Evolutionary conservation across 2,329 filamentous ascomycete genomes (phyloP), one percentile per base, ranked within the genome.

Genomic region (Talaromyces amestolkiae): DNA sequence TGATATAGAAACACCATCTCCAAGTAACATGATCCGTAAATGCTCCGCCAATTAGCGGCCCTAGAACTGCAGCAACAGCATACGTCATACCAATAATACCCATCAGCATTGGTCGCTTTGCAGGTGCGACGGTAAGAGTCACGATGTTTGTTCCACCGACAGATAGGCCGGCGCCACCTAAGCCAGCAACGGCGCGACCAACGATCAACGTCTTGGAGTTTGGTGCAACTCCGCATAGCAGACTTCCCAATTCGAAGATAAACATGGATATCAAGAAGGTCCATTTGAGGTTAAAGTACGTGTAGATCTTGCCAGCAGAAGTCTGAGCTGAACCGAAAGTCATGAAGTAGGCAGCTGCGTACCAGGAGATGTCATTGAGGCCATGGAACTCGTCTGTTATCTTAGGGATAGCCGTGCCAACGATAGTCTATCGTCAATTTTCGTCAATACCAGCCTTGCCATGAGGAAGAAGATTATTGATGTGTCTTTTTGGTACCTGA

Each of bases 1-100:
- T 87, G 71, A 87, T 83, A 69, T 84, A 83, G 70, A 82, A 83
- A 66, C 77, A 84, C 84, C 82, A 86, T 41, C 84, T 70, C 84
- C 85, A 86, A 19, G 74, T 77, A 64, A 63, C 35, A 17, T 24
- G 51, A 22, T 66, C 58, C n/a, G 65, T 39, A 17, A 65, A 58
- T 27, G 51, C 53, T 22, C 66, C 61, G 15, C 65, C 83, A 0
- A 84, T 67, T 2, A 85, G 70, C 0, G 83, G 83, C 0, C 83
- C 82, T 35, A 63, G 59, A 37, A 71, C 61, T 9, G 67, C 53
- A 11, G 68, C 60, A 19, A 66, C 62, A 19, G 51, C 64, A 53
- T 63, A 71, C 15, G 69, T 65, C n/a, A 65, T 63, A n/a, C 69
- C 69, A 43, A 76, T 70, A 11, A 73, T 64, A 3, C 72, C 77